These are phyloP conservation scores for Pythium scleroteichum DNA, from an alignment of 352 stramenopile species.

Conservation along the genomic window DNA sequence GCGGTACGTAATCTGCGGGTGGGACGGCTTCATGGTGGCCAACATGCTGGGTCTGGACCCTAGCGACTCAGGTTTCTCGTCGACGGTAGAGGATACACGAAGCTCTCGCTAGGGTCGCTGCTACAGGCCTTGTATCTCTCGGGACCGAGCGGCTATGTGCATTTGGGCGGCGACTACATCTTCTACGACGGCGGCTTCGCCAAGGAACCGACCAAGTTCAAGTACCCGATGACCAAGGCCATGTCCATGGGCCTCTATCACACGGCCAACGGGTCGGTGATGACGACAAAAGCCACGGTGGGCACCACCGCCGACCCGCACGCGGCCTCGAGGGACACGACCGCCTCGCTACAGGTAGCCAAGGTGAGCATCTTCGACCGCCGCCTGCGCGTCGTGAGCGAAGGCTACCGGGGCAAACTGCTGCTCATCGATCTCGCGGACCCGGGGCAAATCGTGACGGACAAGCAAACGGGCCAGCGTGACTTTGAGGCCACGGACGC, in stretches of 20 bases:
- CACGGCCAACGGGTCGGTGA: background rate
- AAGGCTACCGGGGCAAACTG: no score
- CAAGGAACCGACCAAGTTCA: conserved; percentile 28
- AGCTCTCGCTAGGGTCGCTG: conserved; percentile 42
- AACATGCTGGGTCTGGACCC: conserved; percentile 53
- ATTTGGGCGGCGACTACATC: conserved; percentile 47
- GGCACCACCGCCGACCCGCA: no score
- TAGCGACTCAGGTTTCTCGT: conserved; percentile 28
- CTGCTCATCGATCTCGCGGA: no score
- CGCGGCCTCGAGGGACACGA: no score
- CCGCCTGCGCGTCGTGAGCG: no score
- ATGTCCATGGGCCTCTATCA: conserved; percentile 34
- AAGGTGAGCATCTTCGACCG: no score
- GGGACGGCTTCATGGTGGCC: conserved; percentile 39
- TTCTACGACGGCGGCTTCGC: conserved; percentile 46
- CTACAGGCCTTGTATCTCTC: conserved; percentile 50
- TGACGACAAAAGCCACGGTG: no score
- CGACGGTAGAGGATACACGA: conserved; percentile 29
- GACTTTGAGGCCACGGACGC: no score
- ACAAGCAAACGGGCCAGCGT: no score
- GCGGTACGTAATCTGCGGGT: conserved; percentile 51
- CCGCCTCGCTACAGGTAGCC: no score
- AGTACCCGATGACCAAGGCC: conserved; percentile 39
- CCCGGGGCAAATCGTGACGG: no score
- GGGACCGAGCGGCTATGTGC: conserved; percentile 45